These are phyloP conservation scores for Puccinellia tenuiflora DNA, from an alignment of 176 grass and related monocot species.

Conservation along the genomic window DNA sequence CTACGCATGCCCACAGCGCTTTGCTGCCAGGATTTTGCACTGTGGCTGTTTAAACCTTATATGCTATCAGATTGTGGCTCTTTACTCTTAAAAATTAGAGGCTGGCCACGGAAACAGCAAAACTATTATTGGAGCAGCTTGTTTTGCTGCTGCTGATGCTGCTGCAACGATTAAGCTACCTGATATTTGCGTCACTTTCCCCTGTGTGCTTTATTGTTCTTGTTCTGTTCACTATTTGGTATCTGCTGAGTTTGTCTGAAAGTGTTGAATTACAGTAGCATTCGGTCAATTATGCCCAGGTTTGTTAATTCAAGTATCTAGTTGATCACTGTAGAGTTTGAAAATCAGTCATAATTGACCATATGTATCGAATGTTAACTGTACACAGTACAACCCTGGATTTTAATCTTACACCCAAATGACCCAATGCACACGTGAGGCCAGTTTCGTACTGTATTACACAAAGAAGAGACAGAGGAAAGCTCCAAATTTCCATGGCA, in stretches of 20 bases:
- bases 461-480: neutral
- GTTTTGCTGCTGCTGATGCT: neutral
- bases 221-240: neutral
- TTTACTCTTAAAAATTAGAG: conserved; percentile 6
- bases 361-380: neutral
- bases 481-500: too few species aligned
- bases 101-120: conserved; percentile 3
- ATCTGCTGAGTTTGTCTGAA: neutral
- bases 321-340: neutral
- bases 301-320: neutral
- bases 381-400: neutral
- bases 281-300: neutral
- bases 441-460: neutral
- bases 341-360: neutral
- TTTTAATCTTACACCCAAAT: neutral
- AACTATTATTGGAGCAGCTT: conserved; percentile 2
- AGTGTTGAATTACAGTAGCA: neutral
- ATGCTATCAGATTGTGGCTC: conserved; percentile 10
- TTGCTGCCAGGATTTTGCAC: conserved; percentile 18
- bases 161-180: neutral
- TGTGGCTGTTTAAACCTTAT: neutral
- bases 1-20: conserved; percentile 10
- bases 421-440: neutral
- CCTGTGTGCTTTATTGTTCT: neutral
- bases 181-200: neutral